Base-by-base conservation (phyloP, 2,329 filamentous ascomycete genomes). In the Microsporum ferrugineum region DNA sequence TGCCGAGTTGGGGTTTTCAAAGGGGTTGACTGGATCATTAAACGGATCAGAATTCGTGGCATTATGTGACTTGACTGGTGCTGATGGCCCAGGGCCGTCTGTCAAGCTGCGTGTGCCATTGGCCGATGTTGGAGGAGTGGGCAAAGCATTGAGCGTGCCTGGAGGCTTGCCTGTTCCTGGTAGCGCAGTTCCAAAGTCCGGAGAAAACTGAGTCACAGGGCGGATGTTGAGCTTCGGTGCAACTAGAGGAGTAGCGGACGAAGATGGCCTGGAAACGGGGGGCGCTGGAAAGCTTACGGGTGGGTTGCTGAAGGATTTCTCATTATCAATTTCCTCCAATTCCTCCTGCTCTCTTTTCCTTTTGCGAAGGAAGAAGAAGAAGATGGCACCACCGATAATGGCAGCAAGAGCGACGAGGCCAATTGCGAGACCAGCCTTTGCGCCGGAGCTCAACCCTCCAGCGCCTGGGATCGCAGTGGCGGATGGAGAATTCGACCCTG, bases 171-270 rank as follows among this genome's bases (percentile, higher is more conserved):
- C 67, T 31, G 51, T 14, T 34, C 51, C 51, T 2, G 29, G 51
- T 14, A 14, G 31, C 63, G 61, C 64, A 59, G 64, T 72, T 73
- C 72, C 73, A 63, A 88, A 81, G 69, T 83, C 85, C 3, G 89
- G 88, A 43, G 89, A 80, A 75, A 96, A 91, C 68, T 94, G 85
- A 45, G 89, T 92, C 57, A 94, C 83, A 2, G 91, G 91, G 57
- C 90, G 87, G 60, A 96, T 80, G 70, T 89, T 95, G 63, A 96
- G 81, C 64, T 87, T 87, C n/a, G 91, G 90, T 51, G 91, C 86
- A 38, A 77, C 81, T 34, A 79, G 63, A 63, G 71, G 67, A 63
- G 71, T 69, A 31, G 77, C 72, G 45, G 72, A 69, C 60, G 66
- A 71, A 49, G 67, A 61, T 51, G 69, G 71, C 36, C 51, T 55